A percentile compares a stretch with the other conserved stretches of the same genome.
phyloP scores from a whole-genome alignment of 805 yeast species.

The Ogataea trehalophila region DNA sequence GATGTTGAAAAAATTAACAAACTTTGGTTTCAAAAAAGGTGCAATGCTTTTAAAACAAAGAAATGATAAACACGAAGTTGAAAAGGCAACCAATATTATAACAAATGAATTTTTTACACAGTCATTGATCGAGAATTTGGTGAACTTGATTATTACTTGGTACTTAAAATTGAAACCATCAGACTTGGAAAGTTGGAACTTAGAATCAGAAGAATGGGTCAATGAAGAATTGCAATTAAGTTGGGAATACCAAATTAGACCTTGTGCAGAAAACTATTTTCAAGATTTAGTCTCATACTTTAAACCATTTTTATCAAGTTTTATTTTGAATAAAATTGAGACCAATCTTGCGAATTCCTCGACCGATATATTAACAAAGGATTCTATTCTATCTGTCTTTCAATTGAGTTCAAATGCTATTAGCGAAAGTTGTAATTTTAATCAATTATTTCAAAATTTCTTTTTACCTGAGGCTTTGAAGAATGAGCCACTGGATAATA shows the following conservation, averaged over 20 bases:
- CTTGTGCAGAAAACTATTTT: conserved; percentile 83
- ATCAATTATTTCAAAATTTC: conserved; percentile 50
- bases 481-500: conserved; percentile 43
- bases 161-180: conserved; percentile 69
- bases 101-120: conserved; percentile 54
- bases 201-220: conserved; percentile 92
- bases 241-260: conserved; percentile 80
- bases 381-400: conserved; percentile 77
- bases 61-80: conserved; percentile 60
- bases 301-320: conserved; percentile 48
- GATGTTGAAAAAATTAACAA: conserved; percentile 59
- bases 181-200: conserved; percentile 76
- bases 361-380: conserved; percentile 58
- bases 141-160: conserved; percentile 65
- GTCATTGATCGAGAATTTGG: conserved; percentile 48
- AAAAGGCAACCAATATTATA: conserved; percentile 48
- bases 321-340: conserved; percentile 57
- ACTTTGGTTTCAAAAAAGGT: conserved; percentile 60
- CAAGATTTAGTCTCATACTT: conserved; percentile 66
- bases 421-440: conserved; percentile 62
- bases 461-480: conserved; percentile 64
- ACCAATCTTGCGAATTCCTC: conserved; percentile 29
- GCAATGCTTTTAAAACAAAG: conserved; percentile 58
- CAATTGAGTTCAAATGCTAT: conserved; percentile 71
- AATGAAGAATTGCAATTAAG: conserved; percentile 71